Base-by-base conservation (phyloP, 2,329 filamentous ascomycete species). In the Metarhizium sp. region DNA sequence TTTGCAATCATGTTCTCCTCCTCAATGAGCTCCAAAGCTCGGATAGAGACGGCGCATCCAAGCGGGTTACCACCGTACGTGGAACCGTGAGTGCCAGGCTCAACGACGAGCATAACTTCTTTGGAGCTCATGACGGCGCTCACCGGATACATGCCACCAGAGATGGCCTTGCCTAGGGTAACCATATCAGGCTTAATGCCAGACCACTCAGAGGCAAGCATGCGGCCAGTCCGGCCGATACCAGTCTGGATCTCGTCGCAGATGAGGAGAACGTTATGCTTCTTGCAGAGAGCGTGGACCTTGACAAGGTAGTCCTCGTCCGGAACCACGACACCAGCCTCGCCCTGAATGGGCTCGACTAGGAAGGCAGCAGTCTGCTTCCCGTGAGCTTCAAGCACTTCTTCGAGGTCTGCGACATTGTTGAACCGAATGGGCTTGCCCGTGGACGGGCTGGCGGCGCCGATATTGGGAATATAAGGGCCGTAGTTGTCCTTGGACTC, bases 201-300 rank as follows among this genome's bases (percentile, higher is more conserved):
- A 55, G 89, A 86, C 92, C 94, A 97, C 74, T 99, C 85, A 66
- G 89, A 87, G 79, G 91, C 96, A 54, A 99, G 84, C 77, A 99
- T 88, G 67, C 88, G 89, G 53, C 94, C 94, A 18, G 94, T 99
- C 60, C 94, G 86, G 54, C 91, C 94, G 68, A 99, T 96, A 62
- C 92, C 92, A 5, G 94, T 99, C 75, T 99, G 94, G 66, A 99
- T 96, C 79, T 99, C 94, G 70, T 99, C 94, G 71, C 90, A 95
- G 71, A 99, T 97, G 68, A 99, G 77, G 50, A 99, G 84, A 43
- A 95, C 91, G 61, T 96, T 96, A 79, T 97, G 84, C 79, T 95
- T 88, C 73, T 90, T 90, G 78, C 94, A 99, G 29, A 97, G 85
- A 29, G 81, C 87, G 55, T 90, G 82, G 49, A 92, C 89, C 66